A percentile compares a stretch with the other conserved stretches of the same genome.
Evolutionary conservation across 257 asterid species (phyloP).

Genomic region (Solanum ossicruentum): DNA sequence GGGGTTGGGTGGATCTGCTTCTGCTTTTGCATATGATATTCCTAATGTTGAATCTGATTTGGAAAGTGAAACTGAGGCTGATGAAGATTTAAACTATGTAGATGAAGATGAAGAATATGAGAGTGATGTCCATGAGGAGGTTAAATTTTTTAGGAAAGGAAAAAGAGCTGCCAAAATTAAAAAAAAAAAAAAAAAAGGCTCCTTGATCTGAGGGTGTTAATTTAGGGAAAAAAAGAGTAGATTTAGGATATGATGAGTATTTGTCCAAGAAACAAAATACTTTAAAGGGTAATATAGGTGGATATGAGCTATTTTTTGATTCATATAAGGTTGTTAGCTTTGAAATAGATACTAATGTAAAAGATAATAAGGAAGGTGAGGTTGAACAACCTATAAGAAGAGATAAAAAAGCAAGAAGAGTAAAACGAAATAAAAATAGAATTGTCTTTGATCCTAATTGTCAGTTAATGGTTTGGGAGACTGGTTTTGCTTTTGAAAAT

Average conservation of each 20-base stretch:
- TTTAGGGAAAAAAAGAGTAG: neutral
- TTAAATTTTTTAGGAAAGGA: neutral
- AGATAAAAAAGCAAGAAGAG: neutral
- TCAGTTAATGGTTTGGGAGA: neutral
- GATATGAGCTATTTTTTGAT: neutral
- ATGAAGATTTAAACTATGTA: neutral
- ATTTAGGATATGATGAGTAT: neutral
- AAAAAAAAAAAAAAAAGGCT: neutral
- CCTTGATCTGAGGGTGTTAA: neutral
- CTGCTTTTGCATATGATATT: neutral
- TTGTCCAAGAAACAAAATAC: neutral
- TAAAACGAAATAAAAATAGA: neutral
- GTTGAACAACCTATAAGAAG: neutral
- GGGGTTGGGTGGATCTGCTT: neutral
- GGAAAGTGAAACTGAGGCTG: no score
- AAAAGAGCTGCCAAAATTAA: neutral
- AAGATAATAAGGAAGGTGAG: neutral
- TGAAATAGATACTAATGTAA: neutral
- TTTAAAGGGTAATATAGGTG: neutral
- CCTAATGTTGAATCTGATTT: neutral
- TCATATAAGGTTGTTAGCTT: neutral
- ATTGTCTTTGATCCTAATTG: neutral
- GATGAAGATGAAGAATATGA: no score
- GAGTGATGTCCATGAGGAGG: neutral
- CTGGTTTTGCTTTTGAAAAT: neutral